These are phyloP conservation scores for Dicorynia guianensis DNA, from an alignment of 306 rosid genomes.

Conservation along the genomic window DNA sequence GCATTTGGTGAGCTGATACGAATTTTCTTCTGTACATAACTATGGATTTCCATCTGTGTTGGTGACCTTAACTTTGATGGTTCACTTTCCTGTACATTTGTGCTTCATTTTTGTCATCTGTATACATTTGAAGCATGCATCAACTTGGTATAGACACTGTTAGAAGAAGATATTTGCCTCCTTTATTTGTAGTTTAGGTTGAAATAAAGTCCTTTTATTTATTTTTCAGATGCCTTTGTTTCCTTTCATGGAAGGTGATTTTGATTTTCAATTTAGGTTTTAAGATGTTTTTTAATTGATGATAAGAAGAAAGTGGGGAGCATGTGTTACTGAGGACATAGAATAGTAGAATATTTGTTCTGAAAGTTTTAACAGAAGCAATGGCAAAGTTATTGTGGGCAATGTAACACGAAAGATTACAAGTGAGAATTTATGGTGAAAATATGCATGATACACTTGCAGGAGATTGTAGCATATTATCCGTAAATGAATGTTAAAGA, in stretches of 20 bases:
- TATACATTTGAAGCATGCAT: not conserved
- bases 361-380: not conserved
- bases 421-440: not conserved
- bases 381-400: not conserved
- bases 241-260: not conserved
- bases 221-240: constrained; percentile 1
- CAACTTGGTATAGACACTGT: not conserved
- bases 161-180: not conserved
- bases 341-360: not conserved
- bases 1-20: constrained; percentile 56
- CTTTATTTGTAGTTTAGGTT: not conserved
- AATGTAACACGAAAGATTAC: not conserved
- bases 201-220: not conserved
- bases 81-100: not conserved
- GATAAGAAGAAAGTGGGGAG: not conserved
- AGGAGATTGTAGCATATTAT: constrained; percentile 5
- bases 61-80: not conserved
- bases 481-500: not conserved
- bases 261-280: not conserved
- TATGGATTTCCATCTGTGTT: not conserved
- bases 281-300: not conserved
- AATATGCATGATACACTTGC: constrained; percentile 5
- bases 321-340: constrained; percentile 3
- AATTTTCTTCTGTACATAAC: not conserved
- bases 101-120: not conserved